A percentile compares a stretch with the other conserved stretches of the same genome.
Conservation (phyloP, 164 flowering plant species). For the Saururus chinensis region DNA sequence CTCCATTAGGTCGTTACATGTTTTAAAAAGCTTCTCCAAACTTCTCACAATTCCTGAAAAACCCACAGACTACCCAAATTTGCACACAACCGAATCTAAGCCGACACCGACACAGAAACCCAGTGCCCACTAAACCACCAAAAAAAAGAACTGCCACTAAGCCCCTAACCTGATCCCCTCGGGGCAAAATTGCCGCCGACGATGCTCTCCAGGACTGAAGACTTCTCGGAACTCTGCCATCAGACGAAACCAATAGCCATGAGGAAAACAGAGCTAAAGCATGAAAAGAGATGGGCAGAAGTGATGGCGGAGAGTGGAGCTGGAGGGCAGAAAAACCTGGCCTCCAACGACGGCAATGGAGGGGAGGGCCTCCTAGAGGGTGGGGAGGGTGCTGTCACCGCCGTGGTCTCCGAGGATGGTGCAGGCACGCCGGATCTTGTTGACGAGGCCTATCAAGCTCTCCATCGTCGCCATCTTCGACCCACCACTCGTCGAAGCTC, state of each 20-base stretch:
- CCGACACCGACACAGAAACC: neutral
- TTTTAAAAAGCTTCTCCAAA: no score
- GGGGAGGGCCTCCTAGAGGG: constrained; percentile 92
- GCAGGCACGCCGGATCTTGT: constrained; percentile 55
- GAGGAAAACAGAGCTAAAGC: constrained; percentile 4
- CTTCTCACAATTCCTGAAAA: constrained; percentile 68
- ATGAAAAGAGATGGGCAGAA: neutral
- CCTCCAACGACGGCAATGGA: constrained; percentile 94
- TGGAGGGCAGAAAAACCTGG: constrained; percentile 37
- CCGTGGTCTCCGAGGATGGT: constrained; percentile 64
- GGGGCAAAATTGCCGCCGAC: constrained; percentile 85
- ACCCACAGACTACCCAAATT: neutral
- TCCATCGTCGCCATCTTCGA: constrained; percentile 46
- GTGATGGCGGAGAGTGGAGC: neutral
- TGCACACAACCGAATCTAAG: no score
- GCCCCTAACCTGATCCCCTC: constrained; percentile 58
- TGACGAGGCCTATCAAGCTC: constrained; percentile 55
- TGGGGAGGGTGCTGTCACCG: constrained; percentile 45
- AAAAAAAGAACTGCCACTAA: neutral
- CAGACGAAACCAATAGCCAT: no score
- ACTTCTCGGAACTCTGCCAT: constrained; percentile 91
- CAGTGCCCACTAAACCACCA: no score
- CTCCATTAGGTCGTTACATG: no score
- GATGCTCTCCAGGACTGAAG: constrained; percentile 78
- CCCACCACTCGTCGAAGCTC: constrained; percentile 1